phyloP scores from a whole-genome alignment of 78 protist genomes.

The Pigoraptor vietnamica region DNA sequence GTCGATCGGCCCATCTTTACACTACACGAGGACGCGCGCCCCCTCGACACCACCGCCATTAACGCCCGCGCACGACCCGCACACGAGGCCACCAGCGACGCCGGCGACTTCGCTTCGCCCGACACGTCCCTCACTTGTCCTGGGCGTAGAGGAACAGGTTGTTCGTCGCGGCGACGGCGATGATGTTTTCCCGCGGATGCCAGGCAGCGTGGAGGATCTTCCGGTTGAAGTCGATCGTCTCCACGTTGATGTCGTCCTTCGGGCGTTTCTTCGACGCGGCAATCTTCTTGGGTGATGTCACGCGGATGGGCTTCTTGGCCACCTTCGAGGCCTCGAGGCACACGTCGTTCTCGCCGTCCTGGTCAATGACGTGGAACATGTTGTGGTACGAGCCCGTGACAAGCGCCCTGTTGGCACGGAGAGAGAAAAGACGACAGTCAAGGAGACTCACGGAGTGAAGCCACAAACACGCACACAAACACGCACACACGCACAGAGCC shows the following conservation, averaged over 20 bases:
- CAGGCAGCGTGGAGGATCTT: slow-evolving; percentile 53
- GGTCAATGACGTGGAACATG: slow-evolving; percentile 79
- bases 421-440: not conserved
- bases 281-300: not conserved
- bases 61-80: no score
- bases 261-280: not conserved
- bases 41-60: no score
- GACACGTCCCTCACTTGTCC: not conserved
- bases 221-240: slow-evolving; percentile 37
- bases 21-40: no score
- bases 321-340: slow-evolving; percentile 8
- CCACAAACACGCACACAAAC: not conserved
- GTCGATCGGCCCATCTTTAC: no score
- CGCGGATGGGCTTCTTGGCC: not conserved
- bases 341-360: slow-evolving; percentile 6
- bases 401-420: not conserved
- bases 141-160: slow-evolving; percentile 28
- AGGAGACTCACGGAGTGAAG: not conserved
- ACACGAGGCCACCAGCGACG: no score
- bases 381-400: slow-evolving; percentile 89
- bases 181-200: slow-evolving; percentile 57
- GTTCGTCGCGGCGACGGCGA: slow-evolving; percentile 66
- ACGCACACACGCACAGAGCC: not conserved
- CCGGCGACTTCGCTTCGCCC: no score
- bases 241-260: slow-evolving; percentile 7